phyloP scores from a whole-genome alignment of 768 basidiomycete species.

The Sistotremastrum niveocremeum region DNA sequence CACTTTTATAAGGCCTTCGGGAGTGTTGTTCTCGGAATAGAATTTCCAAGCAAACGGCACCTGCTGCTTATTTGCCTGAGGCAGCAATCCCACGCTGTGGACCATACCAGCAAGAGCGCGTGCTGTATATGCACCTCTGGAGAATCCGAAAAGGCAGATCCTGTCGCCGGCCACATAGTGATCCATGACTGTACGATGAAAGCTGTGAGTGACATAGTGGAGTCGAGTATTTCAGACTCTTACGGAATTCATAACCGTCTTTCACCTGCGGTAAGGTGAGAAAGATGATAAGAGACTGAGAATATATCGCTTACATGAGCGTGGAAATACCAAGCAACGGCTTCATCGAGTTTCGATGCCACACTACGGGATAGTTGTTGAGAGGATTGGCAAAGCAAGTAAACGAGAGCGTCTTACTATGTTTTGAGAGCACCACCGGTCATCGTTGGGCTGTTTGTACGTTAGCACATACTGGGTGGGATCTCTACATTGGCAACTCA shows the following conservation, averaged over 20 bases:
- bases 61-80: constrained; percentile 16
- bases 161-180: constrained; percentile 28
- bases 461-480: too few relatives aligned
- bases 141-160: constrained; percentile 58
- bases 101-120: constrained; percentile 26
- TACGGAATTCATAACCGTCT: constrained; percentile 12
- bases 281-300: not conserved
- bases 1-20: not conserved
- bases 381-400: not conserved
- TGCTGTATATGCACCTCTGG: constrained; percentile 52
- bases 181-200: too few relatives aligned
- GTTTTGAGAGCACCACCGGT: too few relatives aligned
- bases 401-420: too few relatives aligned
- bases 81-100: constrained; percentile 19
- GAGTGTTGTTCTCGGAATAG: constrained; percentile 6
- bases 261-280: not conserved
- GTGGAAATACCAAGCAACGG: constrained; percentile 8
- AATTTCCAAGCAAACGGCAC: constrained; percentile 18
- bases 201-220: too few relatives aligned
- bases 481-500: too few relatives aligned
- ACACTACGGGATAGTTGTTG: constrained; percentile 2
- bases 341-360: constrained; percentile 5
- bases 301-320: constrained; percentile 1
- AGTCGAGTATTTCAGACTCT: not conserved
- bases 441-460: too few relatives aligned